A percentile compares a stretch with the other conserved stretches of the same genome.
These are phyloP conservation scores for Yamadazyma sp. DNA, from an alignment of 1,139 yeast genomes.

Conservation along the genomic window DNA sequence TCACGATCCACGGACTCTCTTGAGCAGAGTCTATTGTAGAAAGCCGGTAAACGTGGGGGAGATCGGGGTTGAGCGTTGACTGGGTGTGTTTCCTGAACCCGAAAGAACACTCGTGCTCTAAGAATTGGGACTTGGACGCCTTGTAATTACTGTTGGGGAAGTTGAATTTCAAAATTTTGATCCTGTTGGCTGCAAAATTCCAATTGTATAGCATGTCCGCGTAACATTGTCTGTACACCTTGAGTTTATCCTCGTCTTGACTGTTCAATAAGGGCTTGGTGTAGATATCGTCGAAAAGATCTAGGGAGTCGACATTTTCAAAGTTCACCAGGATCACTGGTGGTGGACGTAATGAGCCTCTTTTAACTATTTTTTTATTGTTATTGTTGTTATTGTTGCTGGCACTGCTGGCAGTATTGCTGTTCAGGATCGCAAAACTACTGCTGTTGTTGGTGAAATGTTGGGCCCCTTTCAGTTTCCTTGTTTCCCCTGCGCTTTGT, in stretches of 20 bases:
- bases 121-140: conserved; percentile 20
- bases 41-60: conserved; percentile 9
- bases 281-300: conserved; percentile 50
- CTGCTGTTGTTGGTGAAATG: background rate
- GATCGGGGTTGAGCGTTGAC: background rate
- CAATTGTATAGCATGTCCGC: conserved; percentile 79
- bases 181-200: conserved; percentile 78
- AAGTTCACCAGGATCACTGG: conserved; percentile 54
- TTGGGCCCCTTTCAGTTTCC: conserved; percentile 6
- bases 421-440: background rate
- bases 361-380: conserved; percentile 3
- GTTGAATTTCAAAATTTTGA: conserved; percentile 77
- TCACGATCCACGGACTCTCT: conserved; percentile 35
- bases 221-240: conserved; percentile 64
- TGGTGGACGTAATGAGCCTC: conserved; percentile 20
- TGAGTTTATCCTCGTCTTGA: conserved; percentile 45
- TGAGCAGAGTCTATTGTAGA: conserved; percentile 24
- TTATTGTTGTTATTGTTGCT: background rate
- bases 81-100: conserved; percentile 32
- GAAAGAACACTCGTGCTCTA: conserved; percentile 41
- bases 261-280: conserved; percentile 48
- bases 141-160: conserved; percentile 32
- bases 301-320: conserved; percentile 55
- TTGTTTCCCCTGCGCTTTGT: conserved; percentile 2
- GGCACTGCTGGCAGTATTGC: no score